Evolutionary conservation across 139 green algal species (phyloP).

Genomic region (Picochlorum sp.): DNA sequence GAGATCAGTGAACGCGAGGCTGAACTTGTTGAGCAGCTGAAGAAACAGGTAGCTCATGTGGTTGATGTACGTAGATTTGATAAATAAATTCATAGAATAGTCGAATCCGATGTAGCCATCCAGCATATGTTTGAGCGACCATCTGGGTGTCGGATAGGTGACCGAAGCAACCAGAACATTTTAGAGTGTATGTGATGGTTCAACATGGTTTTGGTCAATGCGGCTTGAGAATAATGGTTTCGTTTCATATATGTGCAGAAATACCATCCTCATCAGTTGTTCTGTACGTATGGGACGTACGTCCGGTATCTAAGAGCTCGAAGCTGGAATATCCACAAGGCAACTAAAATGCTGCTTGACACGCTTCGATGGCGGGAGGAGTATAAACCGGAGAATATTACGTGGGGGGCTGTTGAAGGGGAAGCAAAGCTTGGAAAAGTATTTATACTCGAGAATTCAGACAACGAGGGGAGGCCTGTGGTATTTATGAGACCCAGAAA

Average conservation of each 20-base stretch:
- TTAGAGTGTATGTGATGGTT: too few species aligned
- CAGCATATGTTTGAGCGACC: too few species aligned
- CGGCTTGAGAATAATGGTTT: too few species aligned
- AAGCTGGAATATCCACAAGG: slow-evolving; percentile 52
- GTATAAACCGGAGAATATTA: slow-evolving; percentile 50
- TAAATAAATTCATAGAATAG: too few species aligned
- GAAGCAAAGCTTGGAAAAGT: slow-evolving; percentile 58
- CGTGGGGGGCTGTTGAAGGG: slow-evolving; percentile 38
- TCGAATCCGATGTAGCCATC: not conserved
- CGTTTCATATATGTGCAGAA: slow-evolving; percentile 5
- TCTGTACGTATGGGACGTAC: slow-evolving; percentile 54
- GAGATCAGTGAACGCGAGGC: not conserved
- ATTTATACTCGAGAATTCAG: slow-evolving; percentile 35
- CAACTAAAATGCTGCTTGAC: slow-evolving; percentile 45
- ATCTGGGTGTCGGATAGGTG: too few species aligned
- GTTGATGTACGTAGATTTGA: not conserved
- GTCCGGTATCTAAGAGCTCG: slow-evolving; percentile 61
- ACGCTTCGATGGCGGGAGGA: slow-evolving; percentile 39
- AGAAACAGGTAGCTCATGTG: not conserved
- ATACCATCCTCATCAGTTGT: slow-evolving; percentile 4
- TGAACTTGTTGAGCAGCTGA: not conserved
- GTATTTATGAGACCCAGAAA: slow-evolving; percentile 68
- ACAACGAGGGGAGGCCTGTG: slow-evolving; percentile 54
- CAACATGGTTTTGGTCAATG: too few species aligned
- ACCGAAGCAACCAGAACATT: too few species aligned